phyloP scores from a whole-genome alignment of 768 basidiomycete genomes.

The Coprinopsis cinerea region DNA sequence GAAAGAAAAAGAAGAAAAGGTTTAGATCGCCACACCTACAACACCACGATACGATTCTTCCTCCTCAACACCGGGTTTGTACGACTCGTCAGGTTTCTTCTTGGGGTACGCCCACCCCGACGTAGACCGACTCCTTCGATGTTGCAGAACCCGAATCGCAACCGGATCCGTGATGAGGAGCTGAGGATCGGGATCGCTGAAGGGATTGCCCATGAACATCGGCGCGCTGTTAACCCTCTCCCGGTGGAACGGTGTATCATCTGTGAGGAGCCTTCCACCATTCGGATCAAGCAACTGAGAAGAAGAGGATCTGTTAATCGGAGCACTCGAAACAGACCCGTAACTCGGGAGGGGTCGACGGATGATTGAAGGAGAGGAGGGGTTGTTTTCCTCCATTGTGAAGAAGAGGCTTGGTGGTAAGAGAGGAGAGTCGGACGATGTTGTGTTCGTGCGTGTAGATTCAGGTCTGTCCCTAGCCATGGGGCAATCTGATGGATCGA shows the following conservation, averaged over 20 bases:
- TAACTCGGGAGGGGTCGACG: no score
- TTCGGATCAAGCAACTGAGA: no score
- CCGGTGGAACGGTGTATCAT: slow-evolving; percentile 13
- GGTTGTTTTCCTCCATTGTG: slow-evolving; percentile 1
- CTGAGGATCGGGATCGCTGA: neutral
- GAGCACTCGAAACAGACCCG: no score
- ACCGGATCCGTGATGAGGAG: slow-evolving; percentile 4
- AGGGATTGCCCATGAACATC: slow-evolving; percentile 4
- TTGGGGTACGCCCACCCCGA: slow-evolving; percentile 26
- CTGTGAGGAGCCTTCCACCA: neutral
- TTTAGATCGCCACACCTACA: neutral
- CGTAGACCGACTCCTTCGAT: slow-evolving; percentile 22
- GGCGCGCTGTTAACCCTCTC: slow-evolving; percentile 22
- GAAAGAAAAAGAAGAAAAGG: neutral
- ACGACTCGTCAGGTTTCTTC: neutral
- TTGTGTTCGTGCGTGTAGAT: neutral
- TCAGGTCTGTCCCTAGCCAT: neutral
- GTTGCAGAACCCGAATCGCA: slow-evolving; percentile 10
- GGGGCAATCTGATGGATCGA: no score
- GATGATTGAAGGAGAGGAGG: neutral
- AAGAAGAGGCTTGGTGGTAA: slow-evolving; percentile 4
- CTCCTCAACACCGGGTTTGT: neutral
- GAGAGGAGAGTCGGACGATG: slow-evolving; percentile 1
- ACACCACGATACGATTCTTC: slow-evolving; percentile 1
- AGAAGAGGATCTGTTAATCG: no score